Conservation (phyloP, 1,139 yeast genomes). For the Zygosaccharomyces pseudobailii region DNA sequence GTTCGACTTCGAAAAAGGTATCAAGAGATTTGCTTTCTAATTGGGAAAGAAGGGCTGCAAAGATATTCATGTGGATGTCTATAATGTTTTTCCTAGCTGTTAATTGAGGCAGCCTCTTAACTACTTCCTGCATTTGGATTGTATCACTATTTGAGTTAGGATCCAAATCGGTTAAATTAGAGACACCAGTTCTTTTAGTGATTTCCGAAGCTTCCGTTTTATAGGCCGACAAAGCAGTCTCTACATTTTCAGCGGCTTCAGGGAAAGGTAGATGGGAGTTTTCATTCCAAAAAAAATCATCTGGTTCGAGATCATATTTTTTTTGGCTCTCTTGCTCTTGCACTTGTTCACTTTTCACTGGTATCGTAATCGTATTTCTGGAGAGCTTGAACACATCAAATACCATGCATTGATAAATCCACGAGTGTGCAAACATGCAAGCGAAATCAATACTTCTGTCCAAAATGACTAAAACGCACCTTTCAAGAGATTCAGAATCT, state of each 20-base stretch:
- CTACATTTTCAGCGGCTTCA: constrained; percentile 95
- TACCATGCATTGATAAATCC: constrained; percentile 97
- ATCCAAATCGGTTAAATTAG: constrained; percentile 65
- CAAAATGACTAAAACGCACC: constrained; percentile 73
- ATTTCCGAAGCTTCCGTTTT: constrained; percentile 84
- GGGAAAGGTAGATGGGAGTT: constrained; percentile 92
- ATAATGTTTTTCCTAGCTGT: constrained; percentile 83
- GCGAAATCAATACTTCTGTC: constrained; percentile 89
- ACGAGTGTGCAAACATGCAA: constrained; percentile 92
- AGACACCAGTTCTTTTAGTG: constrained; percentile 72
- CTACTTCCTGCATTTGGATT: constrained; percentile 78
- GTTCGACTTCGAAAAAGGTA: constrained; percentile 90
- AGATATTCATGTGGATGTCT: constrained; percentile 96
- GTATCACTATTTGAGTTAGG: constrained; percentile 62
- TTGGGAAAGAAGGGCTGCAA: constrained; percentile 77
- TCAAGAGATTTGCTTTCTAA: constrained; percentile 83
- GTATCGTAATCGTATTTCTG: constrained; percentile 70
- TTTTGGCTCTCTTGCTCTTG: constrained; percentile 38
- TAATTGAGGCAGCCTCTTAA: constrained; percentile 85
- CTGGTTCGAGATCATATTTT: constrained; percentile 77
- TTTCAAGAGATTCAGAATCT: constrained; percentile 38
- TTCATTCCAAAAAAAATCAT: constrained; percentile 84
- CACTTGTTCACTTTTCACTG: constrained; percentile 40
- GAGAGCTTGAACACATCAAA: constrained; percentile 82
- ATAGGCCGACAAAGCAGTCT: constrained; percentile 71